Percentiles rank a stretch among this genome's conserved stretches.
These are phyloP conservation scores for Pleurotus djamor DNA, from an alignment of 768 basidiomycete genomes.

Conservation along the genomic window DNA sequence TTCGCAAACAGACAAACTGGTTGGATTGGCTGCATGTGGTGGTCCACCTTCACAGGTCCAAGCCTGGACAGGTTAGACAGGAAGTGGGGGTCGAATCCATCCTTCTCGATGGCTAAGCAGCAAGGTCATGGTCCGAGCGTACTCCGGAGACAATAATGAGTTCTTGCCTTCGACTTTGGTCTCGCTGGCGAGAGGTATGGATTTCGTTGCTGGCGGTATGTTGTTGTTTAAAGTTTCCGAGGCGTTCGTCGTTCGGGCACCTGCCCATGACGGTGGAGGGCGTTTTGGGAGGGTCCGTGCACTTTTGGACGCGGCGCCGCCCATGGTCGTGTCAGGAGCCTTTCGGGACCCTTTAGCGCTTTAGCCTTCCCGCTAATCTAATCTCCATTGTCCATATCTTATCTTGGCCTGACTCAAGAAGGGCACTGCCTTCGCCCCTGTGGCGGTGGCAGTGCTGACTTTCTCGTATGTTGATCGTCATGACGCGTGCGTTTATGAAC, in stretches of 20 bases:
- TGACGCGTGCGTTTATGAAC: background rate
- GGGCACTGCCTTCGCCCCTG: background rate
- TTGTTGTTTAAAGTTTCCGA: conserved; percentile 11
- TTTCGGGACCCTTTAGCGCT: background rate
- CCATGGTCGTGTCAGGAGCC: conserved; percentile 40
- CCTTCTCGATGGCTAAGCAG: conserved; percentile 52
- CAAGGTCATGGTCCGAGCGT: too few species aligned
- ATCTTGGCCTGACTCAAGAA: background rate
- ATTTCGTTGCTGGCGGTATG: conserved; percentile 10
- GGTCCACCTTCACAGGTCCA: conserved; percentile 71
- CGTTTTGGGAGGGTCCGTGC: conserved; percentile 52
- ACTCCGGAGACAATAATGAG: background rate
- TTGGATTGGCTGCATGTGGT: conserved; percentile 49
- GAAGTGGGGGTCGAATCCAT: conserved; percentile 73
- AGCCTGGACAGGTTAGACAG: conserved; percentile 60
- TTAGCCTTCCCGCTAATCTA: background rate
- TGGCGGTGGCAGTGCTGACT: conserved; percentile 6
- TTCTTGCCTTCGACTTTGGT: conserved; percentile 44
- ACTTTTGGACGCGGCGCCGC: conserved; percentile 58
- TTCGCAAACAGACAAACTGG: conserved; percentile 33
- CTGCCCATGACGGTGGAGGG: conserved; percentile 44
- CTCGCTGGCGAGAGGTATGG: conserved; percentile 42
- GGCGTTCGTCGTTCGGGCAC: conserved; percentile 33
- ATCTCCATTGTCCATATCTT: background rate
- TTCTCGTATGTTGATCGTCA: background rate